phyloP scores from a whole-genome alignment of 148 eudicot genomes.

The Diospyros lotus region DNA sequence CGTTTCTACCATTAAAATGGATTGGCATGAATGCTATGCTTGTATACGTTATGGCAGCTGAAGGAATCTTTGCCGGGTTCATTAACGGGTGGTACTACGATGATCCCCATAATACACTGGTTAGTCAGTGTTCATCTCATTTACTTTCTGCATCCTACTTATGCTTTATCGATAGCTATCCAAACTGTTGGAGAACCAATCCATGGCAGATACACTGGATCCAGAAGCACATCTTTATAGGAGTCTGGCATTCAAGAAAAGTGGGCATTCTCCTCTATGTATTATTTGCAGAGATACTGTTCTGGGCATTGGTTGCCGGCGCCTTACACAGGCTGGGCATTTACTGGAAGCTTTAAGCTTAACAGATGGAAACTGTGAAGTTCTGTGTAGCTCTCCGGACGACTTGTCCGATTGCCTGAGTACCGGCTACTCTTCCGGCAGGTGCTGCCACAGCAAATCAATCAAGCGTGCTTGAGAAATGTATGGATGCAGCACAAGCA shows the following conservation, averaged over 20 bases:
- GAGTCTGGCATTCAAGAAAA: conserved; percentile 85
- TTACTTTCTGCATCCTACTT: background rate
- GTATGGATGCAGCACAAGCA: background rate
- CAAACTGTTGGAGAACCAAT: conserved; percentile 2
- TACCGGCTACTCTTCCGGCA: background rate
- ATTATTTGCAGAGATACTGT: conserved; percentile 74
- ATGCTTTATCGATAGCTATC: too few relatives aligned
- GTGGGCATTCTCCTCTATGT: conserved; percentile 83
- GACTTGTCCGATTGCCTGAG: background rate
- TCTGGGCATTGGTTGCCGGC: conserved; percentile 77
- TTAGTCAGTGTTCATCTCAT: conserved; percentile 18
- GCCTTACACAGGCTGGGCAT: conserved; percentile 51
- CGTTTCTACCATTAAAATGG: conserved; percentile 80
- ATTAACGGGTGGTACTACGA: conserved; percentile 89
- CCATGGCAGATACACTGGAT: conserved; percentile 72
- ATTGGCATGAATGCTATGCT: conserved; percentile 99
- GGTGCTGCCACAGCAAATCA: background rate
- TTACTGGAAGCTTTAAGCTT: conserved; percentile 77
- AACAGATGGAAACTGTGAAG: background rate
- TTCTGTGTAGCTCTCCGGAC: background rate
- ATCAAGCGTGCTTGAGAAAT: too few relatives aligned
- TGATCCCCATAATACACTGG: conserved; percentile 68
- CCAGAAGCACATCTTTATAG: conserved; percentile 65
- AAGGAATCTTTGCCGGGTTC: conserved; percentile 73
- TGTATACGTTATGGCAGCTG: conserved; percentile 91